Base-by-base conservation (phyloP, 345 rosid genomes). In the Populus ilicifolia region DNA sequence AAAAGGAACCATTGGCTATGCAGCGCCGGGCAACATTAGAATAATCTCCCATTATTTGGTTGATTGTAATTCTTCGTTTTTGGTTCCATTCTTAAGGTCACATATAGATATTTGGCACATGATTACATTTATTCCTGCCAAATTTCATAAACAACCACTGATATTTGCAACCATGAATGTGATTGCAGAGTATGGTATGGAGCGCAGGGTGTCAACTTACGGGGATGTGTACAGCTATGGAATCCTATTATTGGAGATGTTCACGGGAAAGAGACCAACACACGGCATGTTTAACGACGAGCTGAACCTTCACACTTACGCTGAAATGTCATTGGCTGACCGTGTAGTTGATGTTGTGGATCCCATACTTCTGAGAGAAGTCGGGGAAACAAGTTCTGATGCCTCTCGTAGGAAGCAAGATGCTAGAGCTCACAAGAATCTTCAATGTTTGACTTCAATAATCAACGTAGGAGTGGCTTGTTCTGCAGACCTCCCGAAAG, bases 191-290 rank as follows among this genome's bases (percentile, higher is more conserved):
- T 62, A 62, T 1, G 79, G 82, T 1, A 67, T 23, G 1, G 75
- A 35, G 18, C 41, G 70, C 30, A 25, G 4, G 71, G 71, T 74
- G 39, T 69, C 78, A 0, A 63, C 54, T 16, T 50, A 5, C 6
- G 56, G 56, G 21, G 75, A 85, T 36, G 77, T 85, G 67, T 80
- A 82, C 78, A 83, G 84, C 79, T 83, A 33, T 35, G 86, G 88
- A 18, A 80, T 83, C 68, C 30, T 85, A 11, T 30, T 85, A 79
- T 62, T 85, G 30, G 88, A 85, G 83, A 44, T 48, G 79, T 64
- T 29, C 35, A 75, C 54, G 17, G 77, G 77, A 50, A 72, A 73
- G 18, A 78, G 25, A 48, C 80, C 76, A 2, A 64, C 71, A 8
- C 73, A 79, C 35, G 62, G 33, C 46, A 61, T 69, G 71, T 80